Conservation (phyloP, 441 rosid species). For the Erysimum pusillum region DNA sequence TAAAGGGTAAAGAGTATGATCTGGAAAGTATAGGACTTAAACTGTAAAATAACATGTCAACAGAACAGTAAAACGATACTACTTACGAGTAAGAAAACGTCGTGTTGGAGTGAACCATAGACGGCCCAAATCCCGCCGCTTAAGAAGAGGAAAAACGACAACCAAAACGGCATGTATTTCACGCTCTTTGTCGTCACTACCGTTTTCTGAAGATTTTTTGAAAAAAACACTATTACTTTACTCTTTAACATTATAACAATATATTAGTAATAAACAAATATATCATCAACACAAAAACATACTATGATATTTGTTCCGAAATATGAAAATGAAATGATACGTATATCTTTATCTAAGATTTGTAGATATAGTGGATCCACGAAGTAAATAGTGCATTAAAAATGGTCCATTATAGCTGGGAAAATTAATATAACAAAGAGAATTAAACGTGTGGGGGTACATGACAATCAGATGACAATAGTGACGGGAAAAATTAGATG, state of each 20-base stretch:
- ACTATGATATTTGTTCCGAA: not conserved
- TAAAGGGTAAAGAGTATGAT: not conserved
- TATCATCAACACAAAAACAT: not conserved
- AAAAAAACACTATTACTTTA: not conserved
- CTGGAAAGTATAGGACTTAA: too few relatives aligned
- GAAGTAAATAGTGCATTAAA: constrained; percentile 14
- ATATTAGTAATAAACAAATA: not conserved
- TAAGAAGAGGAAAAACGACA: constrained; percentile 75
- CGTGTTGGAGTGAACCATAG: constrained; percentile 69
- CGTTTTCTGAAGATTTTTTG: constrained; percentile 62
- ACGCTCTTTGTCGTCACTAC: constrained; percentile 76
- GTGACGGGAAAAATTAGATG: not conserved
- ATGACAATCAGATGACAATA: too few relatives aligned
- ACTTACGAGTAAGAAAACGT: constrained; percentile 70
- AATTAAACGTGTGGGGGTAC: too few relatives aligned
- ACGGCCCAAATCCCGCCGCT: constrained; percentile 72
- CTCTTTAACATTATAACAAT: not conserved
- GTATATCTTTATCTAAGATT: constrained; percentile 21
- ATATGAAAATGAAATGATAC: not conserved
- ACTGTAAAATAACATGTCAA: too few relatives aligned
- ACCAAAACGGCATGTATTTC: constrained; percentile 80
- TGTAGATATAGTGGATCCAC: constrained; percentile 30
- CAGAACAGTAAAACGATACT: not conserved
- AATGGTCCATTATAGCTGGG: constrained; percentile 24
- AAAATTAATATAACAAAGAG: not conserved